Evolutionary conservation across 1,284 basidiomycete genomes (phyloP).

Genomic region (Cryptococcus hybrid): DNA sequence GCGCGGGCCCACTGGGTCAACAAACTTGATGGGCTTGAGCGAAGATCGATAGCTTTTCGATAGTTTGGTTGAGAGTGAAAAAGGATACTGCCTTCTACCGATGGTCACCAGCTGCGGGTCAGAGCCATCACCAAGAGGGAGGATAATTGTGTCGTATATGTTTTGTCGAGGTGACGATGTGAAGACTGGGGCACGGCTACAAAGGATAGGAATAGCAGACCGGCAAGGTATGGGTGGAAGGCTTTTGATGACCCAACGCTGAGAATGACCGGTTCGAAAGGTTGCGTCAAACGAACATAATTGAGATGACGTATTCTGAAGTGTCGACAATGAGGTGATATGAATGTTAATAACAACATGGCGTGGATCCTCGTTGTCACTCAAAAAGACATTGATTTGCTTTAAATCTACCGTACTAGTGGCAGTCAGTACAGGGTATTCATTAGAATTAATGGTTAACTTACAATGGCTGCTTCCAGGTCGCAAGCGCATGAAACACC

Average conservation of each 20-base stretch:
- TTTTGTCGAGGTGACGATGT: conserved; percentile 58
- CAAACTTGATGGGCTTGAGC: conserved; percentile 21
- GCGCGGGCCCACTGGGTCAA: conserved; percentile 53
- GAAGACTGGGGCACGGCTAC: conserved; percentile 61
- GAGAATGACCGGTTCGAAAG: conserved; percentile 32
- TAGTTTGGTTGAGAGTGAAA: conserved; percentile 7
- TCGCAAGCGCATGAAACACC: conserved; percentile 36
- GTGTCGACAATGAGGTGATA: conserved; percentile 44
- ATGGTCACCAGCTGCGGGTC: conserved; percentile 60
- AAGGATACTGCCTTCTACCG: conserved; percentile 55
- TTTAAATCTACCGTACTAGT: conserved; percentile 50
- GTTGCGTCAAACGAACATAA: conserved; percentile 55
- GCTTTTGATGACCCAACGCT: too few species aligned
- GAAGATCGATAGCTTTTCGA: too few species aligned
- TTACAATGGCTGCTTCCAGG: conserved; percentile 35
- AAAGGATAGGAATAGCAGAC: conserved; percentile 60
- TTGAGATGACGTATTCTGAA: conserved; percentile 51
- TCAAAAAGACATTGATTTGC: conserved; percentile 38
- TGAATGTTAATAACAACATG: conserved; percentile 50
- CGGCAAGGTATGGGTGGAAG: conserved; percentile 5
- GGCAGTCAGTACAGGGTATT: too few species aligned
- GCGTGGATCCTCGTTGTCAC: conserved; percentile 27
- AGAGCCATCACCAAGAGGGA: conserved; percentile 56
- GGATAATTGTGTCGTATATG: conserved; percentile 66
- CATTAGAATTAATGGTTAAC: background rate